A percentile compares a stretch with the other conserved stretches of the same genome.
These are phyloP conservation scores for Symbiodinium pilosum DNA, from an alignment of 73 alveolate species.

Conservation along the genomic window DNA sequence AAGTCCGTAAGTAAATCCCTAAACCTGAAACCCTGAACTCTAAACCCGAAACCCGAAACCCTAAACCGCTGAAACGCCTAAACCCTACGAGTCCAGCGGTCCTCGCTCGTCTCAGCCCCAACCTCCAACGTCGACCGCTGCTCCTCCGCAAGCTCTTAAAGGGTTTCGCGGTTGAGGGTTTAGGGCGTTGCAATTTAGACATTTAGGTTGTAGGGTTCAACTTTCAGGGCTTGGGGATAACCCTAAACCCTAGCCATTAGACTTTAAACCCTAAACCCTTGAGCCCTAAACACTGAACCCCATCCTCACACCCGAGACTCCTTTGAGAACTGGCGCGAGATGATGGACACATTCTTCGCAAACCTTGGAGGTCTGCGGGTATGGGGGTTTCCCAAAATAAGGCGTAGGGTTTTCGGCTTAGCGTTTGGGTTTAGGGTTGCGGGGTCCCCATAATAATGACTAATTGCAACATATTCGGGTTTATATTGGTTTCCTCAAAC, in stretches of 20 bases:
- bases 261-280: background rate
- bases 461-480: no score
- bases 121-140: background rate
- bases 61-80: background rate
- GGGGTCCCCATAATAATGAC: no score
- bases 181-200: no score
- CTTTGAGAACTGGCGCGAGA: background rate
- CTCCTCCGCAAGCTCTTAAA: no score
- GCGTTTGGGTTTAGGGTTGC: background rate
- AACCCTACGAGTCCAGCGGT: background rate
- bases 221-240: no score
- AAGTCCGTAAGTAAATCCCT: background rate
- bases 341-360: background rate
- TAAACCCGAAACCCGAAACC: background rate
- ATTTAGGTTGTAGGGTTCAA: no score
- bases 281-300: background rate
- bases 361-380: background rate
- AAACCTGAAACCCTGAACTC: background rate
- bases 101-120: constrained; percentile 8
- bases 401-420: background rate
- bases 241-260: no score
- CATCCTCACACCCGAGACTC: background rate
- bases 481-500: no score
- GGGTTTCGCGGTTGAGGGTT: no score
- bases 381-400: background rate